Conservation (phyloP, 2,329 filamentous ascomycete species). For the Conoideocrella luteorostrata region DNA sequence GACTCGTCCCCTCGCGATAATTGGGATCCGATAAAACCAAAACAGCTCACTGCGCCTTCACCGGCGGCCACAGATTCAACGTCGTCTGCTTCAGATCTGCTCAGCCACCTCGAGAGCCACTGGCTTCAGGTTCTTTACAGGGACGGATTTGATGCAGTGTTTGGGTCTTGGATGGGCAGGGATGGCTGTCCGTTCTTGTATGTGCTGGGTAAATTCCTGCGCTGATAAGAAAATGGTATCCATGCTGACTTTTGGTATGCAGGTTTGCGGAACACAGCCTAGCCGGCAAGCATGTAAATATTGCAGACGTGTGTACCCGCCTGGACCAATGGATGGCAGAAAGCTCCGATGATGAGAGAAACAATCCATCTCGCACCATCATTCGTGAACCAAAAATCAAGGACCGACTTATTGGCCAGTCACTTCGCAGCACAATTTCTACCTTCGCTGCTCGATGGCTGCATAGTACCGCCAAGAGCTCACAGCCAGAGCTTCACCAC, state of each 20-base stretch:
- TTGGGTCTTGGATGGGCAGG: conserved; percentile 36
- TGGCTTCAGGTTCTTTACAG: conserved; percentile 26
- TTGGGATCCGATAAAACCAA: neutral
- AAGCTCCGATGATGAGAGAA: conserved; percentile 7
- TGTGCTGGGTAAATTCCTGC: conserved; percentile 8
- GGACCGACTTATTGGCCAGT: conserved; percentile 18
- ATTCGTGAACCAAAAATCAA: neutral
- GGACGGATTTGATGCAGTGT: conserved; percentile 31
- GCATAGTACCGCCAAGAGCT: conserved; percentile 13
- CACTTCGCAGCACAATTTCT: conserved; percentile 20
- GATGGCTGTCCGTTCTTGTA: conserved; percentile 36
- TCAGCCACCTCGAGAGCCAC: conserved; percentile 10
- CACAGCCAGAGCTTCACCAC: conserved; percentile 8
- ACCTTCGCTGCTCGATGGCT: conserved; percentile 25
- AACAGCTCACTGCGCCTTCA: neutral
- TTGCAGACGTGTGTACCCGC: conserved; percentile 21
- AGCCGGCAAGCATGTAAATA: conserved; percentile 24
- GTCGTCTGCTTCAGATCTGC: conserved; percentile 3
- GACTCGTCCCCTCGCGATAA: neutral
- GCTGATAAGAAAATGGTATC: neutral
- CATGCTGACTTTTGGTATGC: neutral
- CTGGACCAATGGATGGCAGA: conserved; percentile 30
- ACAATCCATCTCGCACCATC: conserved; percentile 10
- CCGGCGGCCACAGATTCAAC: conserved; percentile 6
- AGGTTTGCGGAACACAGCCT: conserved; percentile 19